Conservation (phyloP, 257 asterid species). For the Paraleonurus japonicus region DNA sequence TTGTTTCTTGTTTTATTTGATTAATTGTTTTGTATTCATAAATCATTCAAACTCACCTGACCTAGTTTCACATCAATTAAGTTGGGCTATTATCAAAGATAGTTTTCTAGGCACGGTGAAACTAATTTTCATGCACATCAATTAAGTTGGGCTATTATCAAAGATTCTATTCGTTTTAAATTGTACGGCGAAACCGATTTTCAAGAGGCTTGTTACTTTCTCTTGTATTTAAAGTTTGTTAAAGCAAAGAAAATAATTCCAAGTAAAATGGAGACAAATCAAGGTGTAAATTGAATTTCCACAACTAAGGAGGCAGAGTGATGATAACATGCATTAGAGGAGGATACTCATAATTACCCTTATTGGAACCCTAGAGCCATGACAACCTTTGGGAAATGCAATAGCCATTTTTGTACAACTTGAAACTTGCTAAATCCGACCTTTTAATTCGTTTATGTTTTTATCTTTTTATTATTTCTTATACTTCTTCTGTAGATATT, state of each 20-base stretch:
- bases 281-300: background rate
- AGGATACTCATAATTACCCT: background rate
- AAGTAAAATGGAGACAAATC: background rate
- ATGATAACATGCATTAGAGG: background rate
- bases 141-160: too few species aligned
- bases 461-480: background rate
- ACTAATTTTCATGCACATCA: too few species aligned
- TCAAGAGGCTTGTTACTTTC: too few species aligned
- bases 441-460: background rate
- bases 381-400: conserved; percentile 1
- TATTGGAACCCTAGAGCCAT: conserved; percentile 12
- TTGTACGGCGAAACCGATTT: too few species aligned
- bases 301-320: background rate
- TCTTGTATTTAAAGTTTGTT: too few species aligned
- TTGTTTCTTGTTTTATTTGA: too few species aligned
- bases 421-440: conserved; percentile 7
- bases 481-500: background rate
- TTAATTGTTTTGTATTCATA: too few species aligned
- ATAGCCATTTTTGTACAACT: conserved; percentile 17
- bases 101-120: too few species aligned
- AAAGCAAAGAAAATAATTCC: background rate
- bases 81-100: too few species aligned
- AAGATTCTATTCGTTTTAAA: too few species aligned
- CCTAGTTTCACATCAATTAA: too few species aligned
- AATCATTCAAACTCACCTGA: too few species aligned